These are phyloP conservation scores for Ascochyta koolunga DNA, from an alignment of 2,329 filamentous ascomycete genomes.

Conservation along the genomic window DNA sequence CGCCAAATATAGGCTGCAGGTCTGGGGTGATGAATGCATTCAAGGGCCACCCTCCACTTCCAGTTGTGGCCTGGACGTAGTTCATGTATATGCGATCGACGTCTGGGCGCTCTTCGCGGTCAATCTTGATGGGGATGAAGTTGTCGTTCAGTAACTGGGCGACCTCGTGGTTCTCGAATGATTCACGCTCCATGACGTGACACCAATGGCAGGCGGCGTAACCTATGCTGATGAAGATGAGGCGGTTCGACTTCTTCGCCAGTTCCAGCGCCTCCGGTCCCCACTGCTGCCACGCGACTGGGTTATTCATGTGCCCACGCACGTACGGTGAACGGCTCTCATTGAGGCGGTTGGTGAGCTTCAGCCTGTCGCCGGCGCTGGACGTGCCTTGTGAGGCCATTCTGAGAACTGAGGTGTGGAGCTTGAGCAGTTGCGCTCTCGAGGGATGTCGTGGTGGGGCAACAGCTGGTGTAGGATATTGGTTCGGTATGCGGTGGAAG, in stretches of 20 bases:
- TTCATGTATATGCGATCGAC: slow-evolving; percentile 98
- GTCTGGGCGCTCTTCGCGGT: slow-evolving; percentile 91
- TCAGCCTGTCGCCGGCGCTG: slow-evolving; percentile 31
- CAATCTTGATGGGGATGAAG: slow-evolving; percentile 91
- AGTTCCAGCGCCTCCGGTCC: slow-evolving; percentile 76
- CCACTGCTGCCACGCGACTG: slow-evolving; percentile 91
- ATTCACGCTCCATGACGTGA: slow-evolving; percentile 91
- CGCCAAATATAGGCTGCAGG: slow-evolving; percentile 91
- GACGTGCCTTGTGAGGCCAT: slow-evolving; percentile 40
- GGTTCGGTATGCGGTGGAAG: slow-evolving; percentile 8
- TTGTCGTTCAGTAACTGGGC: slow-evolving; percentile 81
- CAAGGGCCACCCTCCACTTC: slow-evolving; percentile 88
- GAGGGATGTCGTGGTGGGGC: slow-evolving; percentile 18
- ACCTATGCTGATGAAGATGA: slow-evolving; percentile 92
- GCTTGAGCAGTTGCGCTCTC: slow-evolving; percentile 30
- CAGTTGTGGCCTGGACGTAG: slow-evolving; percentile 92
- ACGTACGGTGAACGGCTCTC: slow-evolving; percentile 73
- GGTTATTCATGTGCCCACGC: slow-evolving; percentile 76
- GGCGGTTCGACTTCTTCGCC: slow-evolving; percentile 80
- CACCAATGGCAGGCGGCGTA: slow-evolving; percentile 93
- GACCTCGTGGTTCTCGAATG: slow-evolving; percentile 82
- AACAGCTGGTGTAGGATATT: slow-evolving; percentile 11
- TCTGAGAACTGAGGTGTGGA: slow-evolving; percentile 34
- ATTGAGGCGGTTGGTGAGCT: slow-evolving; percentile 62
- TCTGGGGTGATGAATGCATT: slow-evolving; percentile 97